Conservation (phyloP, 768 basidiomycete species). For the Pluteus cervinus region DNA sequence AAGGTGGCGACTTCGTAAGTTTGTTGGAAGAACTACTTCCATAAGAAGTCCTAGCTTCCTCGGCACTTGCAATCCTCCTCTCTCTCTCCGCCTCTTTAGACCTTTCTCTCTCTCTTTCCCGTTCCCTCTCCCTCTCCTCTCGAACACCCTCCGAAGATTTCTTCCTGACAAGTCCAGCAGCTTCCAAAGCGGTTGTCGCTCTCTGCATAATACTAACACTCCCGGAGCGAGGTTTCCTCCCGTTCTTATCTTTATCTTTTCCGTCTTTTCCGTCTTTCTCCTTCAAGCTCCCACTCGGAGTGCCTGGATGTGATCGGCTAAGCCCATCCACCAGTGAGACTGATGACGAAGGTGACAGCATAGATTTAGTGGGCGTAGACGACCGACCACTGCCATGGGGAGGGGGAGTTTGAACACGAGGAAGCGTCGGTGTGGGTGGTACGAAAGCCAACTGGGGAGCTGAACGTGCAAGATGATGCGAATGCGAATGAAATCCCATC, state of each 20-base stretch:
- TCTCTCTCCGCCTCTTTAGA: conserved; percentile 38
- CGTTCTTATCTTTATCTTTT: conserved; percentile 37
- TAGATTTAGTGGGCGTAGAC: conserved; percentile 36
- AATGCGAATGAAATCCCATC: background rate
- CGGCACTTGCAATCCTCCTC: conserved; percentile 34
- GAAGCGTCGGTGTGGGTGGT: conserved; percentile 68
- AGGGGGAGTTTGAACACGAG: conserved; percentile 48
- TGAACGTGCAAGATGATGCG: conserved; percentile 25
- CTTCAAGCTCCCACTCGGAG: conserved; percentile 57
- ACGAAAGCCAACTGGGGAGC: conserved; percentile 67
- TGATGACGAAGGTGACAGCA: conserved; percentile 52
- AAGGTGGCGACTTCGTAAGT: conserved; percentile 64
- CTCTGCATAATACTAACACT: conserved; percentile 97
- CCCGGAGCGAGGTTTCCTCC: conserved; percentile 70
- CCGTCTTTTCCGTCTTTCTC: too few relatives aligned
- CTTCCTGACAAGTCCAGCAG: conserved; percentile 77
- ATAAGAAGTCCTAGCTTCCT: conserved; percentile 61
- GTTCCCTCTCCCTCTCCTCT: conserved; percentile 49
- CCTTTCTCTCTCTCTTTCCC: conserved; percentile 38
- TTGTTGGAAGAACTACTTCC: conserved; percentile 54
- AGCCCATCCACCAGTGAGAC: conserved; percentile 41
- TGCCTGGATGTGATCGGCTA: conserved; percentile 60
- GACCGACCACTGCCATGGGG: too few relatives aligned
- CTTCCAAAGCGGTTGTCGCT: conserved; percentile 86
- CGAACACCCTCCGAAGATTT: conserved; percentile 72